Evolutionary conservation across 139 green algal species (phyloP), one percentile per base, ranked within the genome.

Genomic region (Chlamydomonas sp.): DNA sequence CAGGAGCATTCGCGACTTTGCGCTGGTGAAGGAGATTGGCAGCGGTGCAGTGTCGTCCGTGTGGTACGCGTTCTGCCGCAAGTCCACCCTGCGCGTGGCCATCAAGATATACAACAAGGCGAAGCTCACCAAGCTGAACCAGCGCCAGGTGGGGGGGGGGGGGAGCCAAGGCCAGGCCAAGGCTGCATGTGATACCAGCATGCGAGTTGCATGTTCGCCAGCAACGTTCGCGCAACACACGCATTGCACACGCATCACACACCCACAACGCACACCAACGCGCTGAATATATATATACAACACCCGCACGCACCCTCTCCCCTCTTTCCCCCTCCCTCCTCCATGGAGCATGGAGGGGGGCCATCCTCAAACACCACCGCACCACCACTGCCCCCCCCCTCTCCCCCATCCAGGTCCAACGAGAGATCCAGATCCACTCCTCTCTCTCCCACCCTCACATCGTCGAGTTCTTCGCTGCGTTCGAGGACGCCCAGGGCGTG

Each of bases 51-150:
- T 84, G 0, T 85, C 75, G 10, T 74, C 75, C 1, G 82, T 93
- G 4, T 91, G 86, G 73, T 82, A 82, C 38, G 86, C 80, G 0
- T 63, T 85, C 2, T 93, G 87, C 69, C 70, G 69, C 37, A 63
- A 67, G 30, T 81, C 63, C 37, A 58, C 68, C 5, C 30, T 76
- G 33, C 83, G 77, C 0, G 58, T 89, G 1, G 89, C 84, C 2
- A 69, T 93, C 28, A 95, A 95, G 66, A 81, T 91, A 35, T 95
- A 95, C 72, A 73, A 84, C 43, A 89, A 89, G 43, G 60, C 76
- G 24, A 73, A 79, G 26, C 81, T 95, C 31, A 85, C 78, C 28
- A 43, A 69, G 10, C 78, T 93, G 1, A 94, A 94, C 64, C 78
- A 80, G 67, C 77, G 73, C 28, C 81, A 86, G 65, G 73, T 77